These are phyloP conservation scores for Beauveria asiatica DNA, from an alignment of 2,329 filamentous ascomycete genomes.

Conservation along the genomic window DNA sequence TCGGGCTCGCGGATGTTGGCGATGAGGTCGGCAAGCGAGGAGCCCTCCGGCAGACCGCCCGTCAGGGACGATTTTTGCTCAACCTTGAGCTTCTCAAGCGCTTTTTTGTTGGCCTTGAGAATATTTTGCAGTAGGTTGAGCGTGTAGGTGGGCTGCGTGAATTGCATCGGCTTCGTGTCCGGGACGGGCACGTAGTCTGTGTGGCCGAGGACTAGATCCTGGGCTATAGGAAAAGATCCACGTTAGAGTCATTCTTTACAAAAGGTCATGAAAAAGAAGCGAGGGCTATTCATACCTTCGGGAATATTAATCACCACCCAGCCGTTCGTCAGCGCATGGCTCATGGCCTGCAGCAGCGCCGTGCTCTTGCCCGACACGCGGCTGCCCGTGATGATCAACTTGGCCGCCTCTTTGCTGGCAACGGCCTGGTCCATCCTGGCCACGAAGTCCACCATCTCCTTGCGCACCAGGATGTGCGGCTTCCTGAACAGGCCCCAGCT, in stretches of 20 bases:
- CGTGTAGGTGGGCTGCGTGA: constrained; percentile 71
- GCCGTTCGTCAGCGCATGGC: constrained; percentile 69
- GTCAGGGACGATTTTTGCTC: constrained; percentile 35
- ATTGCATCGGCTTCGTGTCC: constrained; percentile 49
- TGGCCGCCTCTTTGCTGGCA: constrained; percentile 42
- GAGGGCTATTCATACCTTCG: constrained; percentile 57
- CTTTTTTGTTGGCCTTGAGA: constrained; percentile 57
- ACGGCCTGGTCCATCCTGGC: constrained; percentile 50
- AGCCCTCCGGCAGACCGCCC: constrained; percentile 41
- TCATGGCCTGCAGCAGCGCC: constrained; percentile 72
- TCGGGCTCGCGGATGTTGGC: constrained; percentile 67
- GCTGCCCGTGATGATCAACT: constrained; percentile 64
- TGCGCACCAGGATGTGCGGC: constrained; percentile 69
- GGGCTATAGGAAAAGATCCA: constrained; percentile 40
- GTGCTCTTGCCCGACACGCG: constrained; percentile 80
- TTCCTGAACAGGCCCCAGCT: constrained; percentile 78
- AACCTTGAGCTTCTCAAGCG: constrained; percentile 48
- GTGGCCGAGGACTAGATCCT: constrained; percentile 71
- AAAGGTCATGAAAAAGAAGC: background rate
- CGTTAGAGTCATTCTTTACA: background rate
- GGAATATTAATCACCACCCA: constrained; percentile 89
- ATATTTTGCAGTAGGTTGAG: constrained; percentile 67
- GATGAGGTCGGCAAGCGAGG: constrained; percentile 59
- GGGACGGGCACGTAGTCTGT: constrained; percentile 71
- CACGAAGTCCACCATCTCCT: constrained; percentile 68